Percentiles rank a stretch among this genome's conserved stretches.
These are phyloP conservation scores for Maudiozyma saulgeensis DNA, from an alignment of 805 yeast species.

Conservation along the genomic window DNA sequence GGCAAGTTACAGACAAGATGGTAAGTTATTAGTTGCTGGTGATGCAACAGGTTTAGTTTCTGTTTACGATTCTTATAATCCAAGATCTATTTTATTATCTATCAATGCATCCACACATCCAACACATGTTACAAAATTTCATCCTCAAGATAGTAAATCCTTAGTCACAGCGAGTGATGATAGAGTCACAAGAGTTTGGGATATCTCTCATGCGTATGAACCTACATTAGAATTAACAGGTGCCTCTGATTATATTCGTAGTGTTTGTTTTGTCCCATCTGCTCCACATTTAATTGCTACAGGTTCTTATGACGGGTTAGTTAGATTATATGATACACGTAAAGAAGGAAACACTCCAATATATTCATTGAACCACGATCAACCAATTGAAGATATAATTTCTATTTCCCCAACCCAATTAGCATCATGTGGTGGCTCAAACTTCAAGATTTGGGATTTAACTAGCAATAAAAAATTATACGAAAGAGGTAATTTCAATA, in stretches of 20 bases:
- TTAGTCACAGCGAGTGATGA: slow-evolving; percentile 88
- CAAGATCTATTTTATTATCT: slow-evolving; percentile 69
- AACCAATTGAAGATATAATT: slow-evolving; percentile 79
- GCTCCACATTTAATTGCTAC: slow-evolving; percentile 76
- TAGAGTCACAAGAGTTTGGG: slow-evolving; percentile 77
- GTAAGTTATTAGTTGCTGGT: slow-evolving; percentile 84
- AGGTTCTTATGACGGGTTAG: slow-evolving; percentile 87
- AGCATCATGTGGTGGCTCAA: slow-evolving; percentile 73
- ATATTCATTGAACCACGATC: slow-evolving; percentile 55
- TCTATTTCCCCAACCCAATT: slow-evolving; percentile 64
- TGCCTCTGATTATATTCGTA: slow-evolving; percentile 82
- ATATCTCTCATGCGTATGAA: slow-evolving; percentile 65
- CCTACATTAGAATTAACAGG: slow-evolving; percentile 62
- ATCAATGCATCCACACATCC: slow-evolving; percentile 80
- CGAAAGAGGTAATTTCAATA: slow-evolving; percentile 79
- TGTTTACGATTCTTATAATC: slow-evolving; percentile 73
- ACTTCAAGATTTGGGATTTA: slow-evolving; percentile 85
- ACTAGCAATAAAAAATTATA: slow-evolving; percentile 57
- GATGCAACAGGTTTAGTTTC: slow-evolving; percentile 93
- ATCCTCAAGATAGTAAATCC: slow-evolving; percentile 51
- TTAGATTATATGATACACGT: slow-evolving; percentile 80
- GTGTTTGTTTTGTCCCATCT: slow-evolving; percentile 66
- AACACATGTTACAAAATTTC: slow-evolving; percentile 88
- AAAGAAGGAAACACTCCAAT: slow-evolving; percentile 39
- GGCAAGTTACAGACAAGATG: slow-evolving; percentile 87